Base-by-base conservation (phyloP, 78 protist species). In the Cavenderia fasciculata region DNA sequence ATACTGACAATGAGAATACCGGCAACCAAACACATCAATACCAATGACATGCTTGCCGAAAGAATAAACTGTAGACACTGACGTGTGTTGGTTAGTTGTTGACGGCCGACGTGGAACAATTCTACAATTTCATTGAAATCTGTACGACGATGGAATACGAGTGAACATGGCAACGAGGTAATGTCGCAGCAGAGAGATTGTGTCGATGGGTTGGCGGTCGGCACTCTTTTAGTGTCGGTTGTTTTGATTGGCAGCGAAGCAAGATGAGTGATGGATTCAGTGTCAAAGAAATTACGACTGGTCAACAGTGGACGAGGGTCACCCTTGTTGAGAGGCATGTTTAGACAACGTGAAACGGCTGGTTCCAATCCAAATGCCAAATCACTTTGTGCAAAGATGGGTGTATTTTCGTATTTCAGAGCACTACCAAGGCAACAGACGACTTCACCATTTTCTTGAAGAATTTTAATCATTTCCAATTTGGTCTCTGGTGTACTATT, bases 391-490 rank as follows among this genome's bases (percentile, higher is more conserved):
- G 77, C 44, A 41, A 93, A 86, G 29, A 85, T 59, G 11, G 66
- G 70, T 16, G 90, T 79, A 29, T 93, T 93, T 29, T 78, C 74
- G 47, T 93, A 85, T 27, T 93, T 86, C 25, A 93, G 51, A n/a
- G 88, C 41, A 51, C 86, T 68, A 21, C 96, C 96, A 59, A 94
- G 36, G 74, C 94, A 87, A 36, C 89, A 74, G 56, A 94, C 96
- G 14, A 94, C 94, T 18, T 94, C 96, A 4, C 86, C 79, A 59
- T 94, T 88, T 52, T 94, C 94, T 29, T 94, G 96, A 18, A 84
- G 38, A 16, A 94, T 84, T 40, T 51, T 63, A 4, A 87, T 88
- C 96, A 94, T 94, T 29, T 87, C 89, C 27, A 63, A 14, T 8
- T 52, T 82, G 31, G 86, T 47, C 29, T 44, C 61, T 16, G 86